Percentiles rank a stretch among this genome's conserved stretches.
Evolutionary conservation across 139 green algal genomes (phyloP).

Genomic region (Picochlorum sp.): DNA sequence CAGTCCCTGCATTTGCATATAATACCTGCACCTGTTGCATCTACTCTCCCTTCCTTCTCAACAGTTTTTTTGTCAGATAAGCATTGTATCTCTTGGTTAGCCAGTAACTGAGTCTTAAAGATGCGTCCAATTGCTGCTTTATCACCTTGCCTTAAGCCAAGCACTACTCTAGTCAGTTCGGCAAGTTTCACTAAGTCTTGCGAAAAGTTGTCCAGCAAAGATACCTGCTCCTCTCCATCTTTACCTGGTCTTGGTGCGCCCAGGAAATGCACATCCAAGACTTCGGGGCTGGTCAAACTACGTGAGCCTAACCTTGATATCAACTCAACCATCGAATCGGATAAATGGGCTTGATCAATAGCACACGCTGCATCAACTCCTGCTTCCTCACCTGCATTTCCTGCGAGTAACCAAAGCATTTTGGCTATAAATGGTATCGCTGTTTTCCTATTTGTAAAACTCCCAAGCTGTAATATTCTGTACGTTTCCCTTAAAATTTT

Average conservation of each 20-base stretch:
- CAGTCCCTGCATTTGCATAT: conserved; percentile 24
- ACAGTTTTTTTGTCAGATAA: neutral
- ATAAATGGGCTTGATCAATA: neutral
- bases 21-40: conserved; percentile 17
- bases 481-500: neutral
- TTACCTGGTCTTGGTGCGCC: neutral
- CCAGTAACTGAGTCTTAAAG: conserved; percentile 24
- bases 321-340: neutral
- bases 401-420: conserved; percentile 6
- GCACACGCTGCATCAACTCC: neutral
- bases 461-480: neutral
- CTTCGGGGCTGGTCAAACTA: neutral
- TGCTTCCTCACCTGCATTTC: conserved; percentile 11
- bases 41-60: conserved; percentile 15
- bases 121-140: conserved; percentile 19
- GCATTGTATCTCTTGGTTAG: conserved; percentile 24
- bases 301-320: neutral
- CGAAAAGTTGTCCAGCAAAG: neutral
- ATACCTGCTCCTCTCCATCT: neutral
- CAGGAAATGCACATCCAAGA: neutral
- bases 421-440: conserved; percentile 9
- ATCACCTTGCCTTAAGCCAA: conserved; percentile 8
- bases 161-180: neutral
- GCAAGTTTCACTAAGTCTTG: conserved; percentile 8
- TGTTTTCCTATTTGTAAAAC: neutral